phyloP scores from a whole-genome alignment of 345 rosid species.

The Sapria himalayana region DNA sequence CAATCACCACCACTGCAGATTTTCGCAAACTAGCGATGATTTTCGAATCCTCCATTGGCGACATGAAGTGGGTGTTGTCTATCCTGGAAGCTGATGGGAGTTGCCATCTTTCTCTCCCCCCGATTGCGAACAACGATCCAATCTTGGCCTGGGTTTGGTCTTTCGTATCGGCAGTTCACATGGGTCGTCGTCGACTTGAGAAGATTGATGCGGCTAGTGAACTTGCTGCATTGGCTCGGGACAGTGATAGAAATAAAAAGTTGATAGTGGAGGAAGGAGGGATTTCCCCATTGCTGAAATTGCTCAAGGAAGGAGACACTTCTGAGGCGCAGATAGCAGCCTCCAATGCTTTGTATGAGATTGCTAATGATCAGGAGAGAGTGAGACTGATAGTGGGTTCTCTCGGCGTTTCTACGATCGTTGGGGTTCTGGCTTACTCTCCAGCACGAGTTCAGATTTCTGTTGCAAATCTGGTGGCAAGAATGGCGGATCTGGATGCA shows the following conservation, averaged over 20 bases:
- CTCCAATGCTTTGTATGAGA: constrained; percentile 16
- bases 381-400: constrained; percentile 17
- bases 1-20: constrained; percentile 32
- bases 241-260: constrained; percentile 35
- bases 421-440: constrained; percentile 29
- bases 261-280: constrained; percentile 47
- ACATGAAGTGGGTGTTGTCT: constrained; percentile 35
- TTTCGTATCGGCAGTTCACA: constrained; percentile 23
- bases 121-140: constrained; percentile 47
- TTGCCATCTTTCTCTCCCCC: constrained; percentile 24
- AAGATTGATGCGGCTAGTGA: constrained; percentile 30
- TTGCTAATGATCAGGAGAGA: constrained; percentile 18
- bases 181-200: constrained; percentile 26
- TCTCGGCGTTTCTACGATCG: constrained; percentile 22
- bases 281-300: constrained; percentile 23
- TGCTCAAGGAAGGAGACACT: constrained; percentile 28
- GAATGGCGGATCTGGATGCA: constrained; percentile 25
- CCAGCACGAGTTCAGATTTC: constrained; percentile 22
- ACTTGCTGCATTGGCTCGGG: constrained; percentile 30
- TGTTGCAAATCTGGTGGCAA: constrained; percentile 30
- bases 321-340: constrained; percentile 35
- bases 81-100: constrained; percentile 24
- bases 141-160: constrained; percentile 57
- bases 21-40: constrained; percentile 28
- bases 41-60: constrained; percentile 35